Conservation (phyloP, 352 stramenopile genomes). For the Globisporangium spiculum region DNA sequence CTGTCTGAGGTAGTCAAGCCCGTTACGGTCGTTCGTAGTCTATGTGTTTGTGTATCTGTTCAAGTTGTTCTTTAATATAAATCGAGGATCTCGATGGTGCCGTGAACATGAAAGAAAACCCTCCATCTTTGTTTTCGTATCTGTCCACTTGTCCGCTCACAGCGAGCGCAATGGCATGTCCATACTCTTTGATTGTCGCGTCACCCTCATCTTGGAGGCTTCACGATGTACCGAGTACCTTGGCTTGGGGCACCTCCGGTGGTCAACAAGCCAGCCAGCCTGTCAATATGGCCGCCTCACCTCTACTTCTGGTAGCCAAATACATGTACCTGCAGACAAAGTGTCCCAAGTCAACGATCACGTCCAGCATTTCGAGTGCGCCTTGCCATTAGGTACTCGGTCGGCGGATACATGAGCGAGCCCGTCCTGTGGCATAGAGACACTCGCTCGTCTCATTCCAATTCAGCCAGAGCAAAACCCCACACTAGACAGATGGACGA, state of each 20-base stretch:
- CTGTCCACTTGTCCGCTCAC: too few relatives aligned
- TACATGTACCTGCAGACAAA: too few relatives aligned
- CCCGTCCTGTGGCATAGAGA: not conserved
- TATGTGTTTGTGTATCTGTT: not conserved
- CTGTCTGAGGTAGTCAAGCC: not conserved
- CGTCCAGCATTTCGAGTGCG: not conserved
- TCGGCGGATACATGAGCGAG: too few relatives aligned
- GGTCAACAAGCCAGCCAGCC: not conserved
- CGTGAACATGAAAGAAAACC: not conserved
- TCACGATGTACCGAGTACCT: not conserved
- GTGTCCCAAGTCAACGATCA: too few relatives aligned
- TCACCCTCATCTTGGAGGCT: not conserved
- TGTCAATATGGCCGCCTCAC: not conserved
- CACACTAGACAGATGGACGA: not conserved
- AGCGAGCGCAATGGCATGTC: too few relatives aligned
- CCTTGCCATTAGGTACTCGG: too few relatives aligned
- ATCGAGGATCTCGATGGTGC: conserved; percentile 3
- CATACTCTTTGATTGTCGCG: not conserved
- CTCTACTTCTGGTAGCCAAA: too few relatives aligned
- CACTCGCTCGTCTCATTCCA: not conserved
- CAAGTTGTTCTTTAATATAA: conserved; percentile 1
- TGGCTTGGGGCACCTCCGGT: not conserved
- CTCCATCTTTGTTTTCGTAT: not conserved
- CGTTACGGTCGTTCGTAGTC: not conserved
- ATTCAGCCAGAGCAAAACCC: not conserved